Evolutionary conservation across 306 rosid genomes (phyloP).

Genomic region (Prosopis cineraria): DNA sequence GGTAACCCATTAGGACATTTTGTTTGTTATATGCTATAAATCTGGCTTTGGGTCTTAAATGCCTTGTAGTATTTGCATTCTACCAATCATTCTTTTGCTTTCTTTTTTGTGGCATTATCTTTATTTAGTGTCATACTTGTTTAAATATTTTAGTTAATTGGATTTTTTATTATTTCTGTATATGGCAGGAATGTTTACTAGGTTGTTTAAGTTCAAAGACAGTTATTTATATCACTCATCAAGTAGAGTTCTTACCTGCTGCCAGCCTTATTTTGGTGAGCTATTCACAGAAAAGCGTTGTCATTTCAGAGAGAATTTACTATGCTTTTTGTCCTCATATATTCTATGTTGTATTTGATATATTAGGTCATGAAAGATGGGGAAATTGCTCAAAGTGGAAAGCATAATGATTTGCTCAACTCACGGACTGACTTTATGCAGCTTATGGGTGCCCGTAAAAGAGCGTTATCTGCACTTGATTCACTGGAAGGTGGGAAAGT

Average conservation of each 20-base stretch:
- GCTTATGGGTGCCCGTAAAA: constrained; percentile 83
- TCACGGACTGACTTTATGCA: constrained; percentile 76
- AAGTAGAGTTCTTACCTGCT: constrained; percentile 74
- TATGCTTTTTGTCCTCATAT: background rate
- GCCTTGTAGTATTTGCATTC: background rate
- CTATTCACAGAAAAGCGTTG: background rate
- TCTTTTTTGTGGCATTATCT: background rate
- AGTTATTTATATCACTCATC: constrained; percentile 74
- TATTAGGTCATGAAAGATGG: constrained; percentile 87
- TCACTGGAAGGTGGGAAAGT: constrained; percentile 37
- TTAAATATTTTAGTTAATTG: background rate
- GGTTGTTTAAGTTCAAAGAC: constrained; percentile 62
- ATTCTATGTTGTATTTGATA: constrained; percentile 2
- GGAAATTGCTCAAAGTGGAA: constrained; percentile 72
- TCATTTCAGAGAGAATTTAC: background rate
- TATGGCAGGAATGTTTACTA: constrained; percentile 65
- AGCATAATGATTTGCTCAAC: constrained; percentile 61
- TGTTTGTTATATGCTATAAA: constrained; percentile 10
- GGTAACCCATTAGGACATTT: constrained; percentile 42
- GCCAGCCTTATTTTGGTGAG: constrained; percentile 71
- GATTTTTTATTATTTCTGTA: background rate
- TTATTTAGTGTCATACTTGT: background rate
- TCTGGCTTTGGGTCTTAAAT: background rate
- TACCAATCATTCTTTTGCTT: background rate
- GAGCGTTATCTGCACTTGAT: constrained; percentile 71